phyloP scores from a whole-genome alignment of 805 yeast genomes.

The Saccharomycopsis sp. region DNA sequence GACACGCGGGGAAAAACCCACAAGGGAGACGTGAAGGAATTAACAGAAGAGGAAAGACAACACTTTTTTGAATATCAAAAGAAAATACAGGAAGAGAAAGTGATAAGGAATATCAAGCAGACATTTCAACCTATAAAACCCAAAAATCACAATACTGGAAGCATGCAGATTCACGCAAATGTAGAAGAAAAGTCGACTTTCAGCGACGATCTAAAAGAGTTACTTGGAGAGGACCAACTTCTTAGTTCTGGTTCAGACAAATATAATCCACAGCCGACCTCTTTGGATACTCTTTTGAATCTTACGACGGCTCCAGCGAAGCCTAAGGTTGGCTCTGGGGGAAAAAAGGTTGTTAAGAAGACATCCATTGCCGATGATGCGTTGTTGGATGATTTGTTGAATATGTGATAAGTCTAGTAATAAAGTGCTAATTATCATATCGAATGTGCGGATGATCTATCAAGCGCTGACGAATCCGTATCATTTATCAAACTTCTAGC shows the following conservation, averaged over 20 bases:
- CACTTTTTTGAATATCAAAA: constrained; percentile 24
- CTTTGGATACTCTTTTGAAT: constrained; percentile 18
- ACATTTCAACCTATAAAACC: constrained; percentile 10
- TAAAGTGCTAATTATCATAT: not conserved
- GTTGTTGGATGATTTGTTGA: constrained; percentile 24
- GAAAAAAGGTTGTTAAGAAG: not conserved
- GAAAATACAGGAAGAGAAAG: constrained; percentile 23
- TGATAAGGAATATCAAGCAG: constrained; percentile 18
- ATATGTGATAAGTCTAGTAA: constrained; percentile 1
- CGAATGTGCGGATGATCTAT: no score
- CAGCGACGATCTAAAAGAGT: constrained; percentile 20
- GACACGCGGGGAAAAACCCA: not conserved
- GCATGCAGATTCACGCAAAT: not conserved
- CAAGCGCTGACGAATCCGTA: no score
- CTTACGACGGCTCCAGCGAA: constrained; percentile 6
- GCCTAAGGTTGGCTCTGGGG: not conserved
- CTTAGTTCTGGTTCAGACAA: not conserved
- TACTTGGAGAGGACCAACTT: constrained; percentile 11
- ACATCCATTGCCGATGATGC: not conserved
- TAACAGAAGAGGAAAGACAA: constrained; percentile 23
- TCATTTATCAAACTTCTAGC: no score
- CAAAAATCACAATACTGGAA: not conserved
- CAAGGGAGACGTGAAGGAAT: constrained; percentile 7
- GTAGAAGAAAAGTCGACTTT: not conserved
- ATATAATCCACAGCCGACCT: not conserved